Evolutionary conservation across 2,329 filamentous ascomycete genomes (phyloP), one percentile per base, ranked within the genome.

Genomic region (Penicillium paneum): DNA sequence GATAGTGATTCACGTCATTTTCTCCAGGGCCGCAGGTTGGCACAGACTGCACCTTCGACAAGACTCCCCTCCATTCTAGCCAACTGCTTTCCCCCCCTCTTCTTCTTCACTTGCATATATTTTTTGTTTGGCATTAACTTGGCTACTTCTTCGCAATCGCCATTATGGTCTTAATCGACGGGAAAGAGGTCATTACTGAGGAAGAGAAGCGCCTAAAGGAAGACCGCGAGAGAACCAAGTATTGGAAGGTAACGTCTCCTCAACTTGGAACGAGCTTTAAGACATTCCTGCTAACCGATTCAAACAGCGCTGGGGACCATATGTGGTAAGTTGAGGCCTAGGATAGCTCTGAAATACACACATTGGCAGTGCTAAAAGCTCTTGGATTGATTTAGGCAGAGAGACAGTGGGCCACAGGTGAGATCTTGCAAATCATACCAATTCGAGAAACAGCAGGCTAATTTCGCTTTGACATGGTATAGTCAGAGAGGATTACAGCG

Each of bases 351-450:
- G 17, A 19, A 24, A n/a, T 2, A 44, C n/a, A 34, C 40, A 42
- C 4, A 42, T 24, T 34, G 19, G 29, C 28, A 43, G 28, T 34
- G 47, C 47, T 49, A 32, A 49, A 42, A 42, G 12, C 10, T 34
- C 8, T 26, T 42, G 26, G 10, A 15, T 42, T 43, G 47, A 6
- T 13, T 26, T 19, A 49, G 47, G 86, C 92, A 52, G 93, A 97
- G 79, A 82, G 92, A 70, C 92, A 97, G 79, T 97, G 93, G 93
- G 91, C 92, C 54, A 96, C 91, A 64, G 91, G 90, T 89, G 17
- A 39, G 41, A 36, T 46, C 45, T 42, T 28, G 29, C 31, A 24
- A 26, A 11, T 7, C 8, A 13, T 17, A 19, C 12, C 19, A 15
- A 10, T 34, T 17, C 5, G 29, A 34, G 13, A 35, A 26, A 7